A percentile compares a stretch with the other conserved stretches of the same genome.
Conservation (phyloP, 345 rosid genomes). For the Populus euphratica region DNA sequence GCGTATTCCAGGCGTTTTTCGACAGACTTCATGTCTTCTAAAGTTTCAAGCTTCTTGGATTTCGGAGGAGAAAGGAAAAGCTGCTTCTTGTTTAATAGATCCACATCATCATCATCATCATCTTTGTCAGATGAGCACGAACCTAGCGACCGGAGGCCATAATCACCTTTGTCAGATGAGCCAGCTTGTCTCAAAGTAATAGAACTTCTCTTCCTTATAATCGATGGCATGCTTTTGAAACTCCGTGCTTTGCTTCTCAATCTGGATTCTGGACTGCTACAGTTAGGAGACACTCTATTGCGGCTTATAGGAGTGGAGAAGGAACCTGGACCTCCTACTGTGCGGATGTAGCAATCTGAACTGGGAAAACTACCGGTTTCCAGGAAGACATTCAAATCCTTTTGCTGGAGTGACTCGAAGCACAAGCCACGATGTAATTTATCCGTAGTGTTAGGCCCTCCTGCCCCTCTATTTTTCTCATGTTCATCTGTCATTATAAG, state of each 20-base stretch:
- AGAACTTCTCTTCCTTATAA: slow-evolving; percentile 14
- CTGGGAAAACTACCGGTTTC: neutral
- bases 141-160: neutral
- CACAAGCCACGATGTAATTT: slow-evolving; percentile 2
- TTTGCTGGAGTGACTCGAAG: neutral
- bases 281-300: neutral
- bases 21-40: neutral
- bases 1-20: slow-evolving; percentile 21
- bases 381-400: slow-evolving; percentile 1
- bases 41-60: slow-evolving; percentile 17
- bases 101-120: neutral
- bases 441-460: neutral
- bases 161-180: too few species aligned
- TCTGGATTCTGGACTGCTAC: slow-evolving; percentile 4
- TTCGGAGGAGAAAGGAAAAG: slow-evolving; percentile 15
- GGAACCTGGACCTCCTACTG: neutral
- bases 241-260: slow-evolving; percentile 16
- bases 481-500: neutral
- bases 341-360: neutral
- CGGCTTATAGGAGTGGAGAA: neutral
- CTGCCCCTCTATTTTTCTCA: neutral
- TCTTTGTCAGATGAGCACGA: neutral
- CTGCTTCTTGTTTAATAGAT: neutral
- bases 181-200: neutral
- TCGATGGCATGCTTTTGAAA: slow-evolving; percentile 12